phyloP scores from a whole-genome alignment of 768 basidiomycete species.

The Pisolithus albus region DNA sequence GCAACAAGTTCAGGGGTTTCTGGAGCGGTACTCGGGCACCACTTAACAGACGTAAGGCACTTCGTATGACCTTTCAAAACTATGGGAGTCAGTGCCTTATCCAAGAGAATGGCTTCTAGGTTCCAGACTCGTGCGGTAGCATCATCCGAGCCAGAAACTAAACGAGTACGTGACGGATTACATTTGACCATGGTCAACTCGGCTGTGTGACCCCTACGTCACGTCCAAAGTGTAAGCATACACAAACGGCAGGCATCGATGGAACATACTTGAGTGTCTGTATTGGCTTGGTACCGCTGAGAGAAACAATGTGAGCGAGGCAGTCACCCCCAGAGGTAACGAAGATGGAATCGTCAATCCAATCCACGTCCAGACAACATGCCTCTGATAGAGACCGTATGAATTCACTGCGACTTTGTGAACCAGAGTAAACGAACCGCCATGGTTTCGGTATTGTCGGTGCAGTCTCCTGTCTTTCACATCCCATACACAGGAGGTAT shows the following conservation, averaged over 20 bases:
- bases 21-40: constrained; percentile 52
- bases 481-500: constrained; percentile 75
- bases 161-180: constrained; percentile 54
- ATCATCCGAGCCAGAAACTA: constrained; percentile 83
- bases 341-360: constrained; percentile 66
- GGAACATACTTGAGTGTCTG: constrained; percentile 53
- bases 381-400: constrained; percentile 34
- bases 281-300: constrained; percentile 47
- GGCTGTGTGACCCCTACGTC: constrained; percentile 57
- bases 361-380: constrained; percentile 77
- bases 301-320: constrained; percentile 52
- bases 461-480: constrained; percentile 53
- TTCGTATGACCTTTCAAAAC: constrained; percentile 59
- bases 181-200: constrained; percentile 77
- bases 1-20: constrained; percentile 57
- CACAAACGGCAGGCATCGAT: background rate
- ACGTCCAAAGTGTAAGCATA: constrained; percentile 3
- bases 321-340: constrained; percentile 70
- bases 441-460: constrained; percentile 59
- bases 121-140: constrained; percentile 73
- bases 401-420: background rate
- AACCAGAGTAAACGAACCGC: constrained; percentile 37
- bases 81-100: constrained; percentile 18
- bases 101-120: constrained; percentile 39
- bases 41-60: constrained; percentile 58